Percentiles rank a stretch among this genome's conserved stretches.
Evolutionary conservation across 495 filamentous ascomycete species (phyloP).

Genomic region (Daldinia bambusicola): DNA sequence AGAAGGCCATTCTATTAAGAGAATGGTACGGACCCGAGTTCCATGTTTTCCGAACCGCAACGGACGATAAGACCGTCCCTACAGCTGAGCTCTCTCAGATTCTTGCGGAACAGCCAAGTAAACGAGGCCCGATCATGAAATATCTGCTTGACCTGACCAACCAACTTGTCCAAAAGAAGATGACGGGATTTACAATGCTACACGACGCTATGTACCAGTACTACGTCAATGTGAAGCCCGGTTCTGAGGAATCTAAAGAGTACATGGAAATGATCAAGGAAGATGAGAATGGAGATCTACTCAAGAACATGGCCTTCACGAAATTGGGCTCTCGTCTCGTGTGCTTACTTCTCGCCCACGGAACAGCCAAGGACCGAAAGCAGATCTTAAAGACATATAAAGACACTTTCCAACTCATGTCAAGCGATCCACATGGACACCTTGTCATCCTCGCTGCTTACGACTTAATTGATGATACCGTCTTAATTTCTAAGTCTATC

Average conservation of each 20-base stretch:
- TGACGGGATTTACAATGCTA: constrained; percentile 93
- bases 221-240: constrained; percentile 79
- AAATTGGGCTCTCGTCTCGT: constrained; percentile 85
- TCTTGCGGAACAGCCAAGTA: constrained; percentile 79
- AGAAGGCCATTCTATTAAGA: constrained; percentile 82
- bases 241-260: constrained; percentile 80
- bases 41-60: constrained; percentile 74
- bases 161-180: constrained; percentile 91
- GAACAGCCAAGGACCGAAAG: constrained; percentile 92
- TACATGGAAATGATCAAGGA: constrained; percentile 91
- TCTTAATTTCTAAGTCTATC: constrained; percentile 83
- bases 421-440: constrained; percentile 80
- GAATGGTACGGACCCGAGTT: constrained; percentile 99
- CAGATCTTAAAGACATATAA: constrained; percentile 86
- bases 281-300: constrained; percentile 86
- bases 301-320: constrained; percentile 96
- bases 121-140: constrained; percentile 84
- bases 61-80: constrained; percentile 54
- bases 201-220: constrained; percentile 99
- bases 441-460: constrained; percentile 83
- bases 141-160: constrained; percentile 87
- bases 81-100: constrained; percentile 74
- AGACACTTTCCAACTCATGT: constrained; percentile 83
- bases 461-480: constrained; percentile 94
- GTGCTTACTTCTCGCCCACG: constrained; percentile 81